Evolutionary conservation across 768 basidiomycete genomes (phyloP), one percentile per base, ranked within the genome.

Genomic region (Baorangia bicolor): DNA sequence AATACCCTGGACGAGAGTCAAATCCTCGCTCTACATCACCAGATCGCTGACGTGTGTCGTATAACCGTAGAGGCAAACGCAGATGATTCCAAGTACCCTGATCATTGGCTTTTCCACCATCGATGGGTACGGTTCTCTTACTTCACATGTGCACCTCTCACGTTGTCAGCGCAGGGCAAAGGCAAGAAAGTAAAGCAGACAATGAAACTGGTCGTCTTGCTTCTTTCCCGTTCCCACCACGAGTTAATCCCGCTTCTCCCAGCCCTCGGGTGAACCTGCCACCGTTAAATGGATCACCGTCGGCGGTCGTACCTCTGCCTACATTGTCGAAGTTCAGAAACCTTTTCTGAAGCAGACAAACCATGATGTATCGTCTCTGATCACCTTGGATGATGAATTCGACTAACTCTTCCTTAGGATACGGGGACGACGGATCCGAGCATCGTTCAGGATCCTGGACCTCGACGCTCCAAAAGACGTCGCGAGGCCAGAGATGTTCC

Each of bases 231-330:
- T 38, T 31, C 20, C 37, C 49, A 16, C 30, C 48, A 43, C 20
- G 20, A 34, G 16, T 53, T 55, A 37, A 62, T 58, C 25, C 42
- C 42, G 34, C 25, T 44, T n/a, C 40, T 27, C 49, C 18, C 51
- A 91, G 89, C 84, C 86, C 0, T 81, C 82, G 51, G 90, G 89
- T 6, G 72, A 77, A 53, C 79, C 78, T n/a, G 90, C 87, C 1
- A 88, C 86, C 9, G 82, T 92, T 53, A 82, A 81, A 62, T 92
- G 85, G 81, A 68, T 87, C 51, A 88, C 84, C 5, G 86, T 92
- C 9, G 88, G 87, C 18, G 88, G 90, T 4, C 78, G 89, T 16
- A 91, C 90, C 9, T 88, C 88, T 4, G 90, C 90, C 14, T 86
- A 79, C 61, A 84, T 91, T 9, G 64, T 67, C 13, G 82, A 90